Evolutionary conservation across 2,329 filamentous ascomycete species (phyloP).

Genomic region (Paracorniculantispora psalliotae): DNA sequence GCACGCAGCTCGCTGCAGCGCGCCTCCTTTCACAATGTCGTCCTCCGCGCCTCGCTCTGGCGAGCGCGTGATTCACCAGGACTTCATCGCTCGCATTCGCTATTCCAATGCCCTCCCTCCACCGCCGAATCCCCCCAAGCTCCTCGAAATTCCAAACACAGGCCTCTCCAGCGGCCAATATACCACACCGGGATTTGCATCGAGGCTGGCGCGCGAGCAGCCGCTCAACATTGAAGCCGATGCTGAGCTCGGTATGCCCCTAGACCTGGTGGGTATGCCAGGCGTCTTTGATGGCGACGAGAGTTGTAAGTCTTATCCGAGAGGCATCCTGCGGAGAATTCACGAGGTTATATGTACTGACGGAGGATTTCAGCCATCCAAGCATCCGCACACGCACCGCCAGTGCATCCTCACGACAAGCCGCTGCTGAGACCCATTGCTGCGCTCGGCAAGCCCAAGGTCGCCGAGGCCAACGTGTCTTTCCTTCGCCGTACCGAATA

Average conservation of each 20-base stretch:
- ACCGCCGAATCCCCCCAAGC: constrained; percentile 89
- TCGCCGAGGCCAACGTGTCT: constrained; percentile 72
- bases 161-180: constrained; percentile 84
- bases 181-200: constrained; percentile 84
- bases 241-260: constrained; percentile 94
- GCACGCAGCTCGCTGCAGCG: constrained; percentile 10
- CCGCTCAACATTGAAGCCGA: constrained; percentile 95
- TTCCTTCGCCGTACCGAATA: constrained; percentile 97
- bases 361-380: constrained; percentile 63
- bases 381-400: constrained; percentile 64
- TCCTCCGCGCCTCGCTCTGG: constrained; percentile 36
- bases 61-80: constrained; percentile 72
- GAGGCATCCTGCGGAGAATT: not conserved
- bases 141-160: constrained; percentile 93
- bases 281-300: constrained; percentile 94
- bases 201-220: constrained; percentile 83
- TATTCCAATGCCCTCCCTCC: constrained; percentile 95
- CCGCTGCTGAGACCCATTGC: constrained; percentile 77
- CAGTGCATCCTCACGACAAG: constrained; percentile 77
- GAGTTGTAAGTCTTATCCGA: constrained; percentile 62
- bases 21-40: constrained; percentile 23
- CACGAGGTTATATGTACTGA: constrained; percentile 8
- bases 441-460: constrained; percentile 77
- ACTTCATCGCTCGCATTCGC: constrained; percentile 93
- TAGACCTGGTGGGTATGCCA: constrained; percentile 91